Evolutionary conservation across 108 stramenopile genomes (phyloP).

Genomic region (Nitzschia palea): DNA sequence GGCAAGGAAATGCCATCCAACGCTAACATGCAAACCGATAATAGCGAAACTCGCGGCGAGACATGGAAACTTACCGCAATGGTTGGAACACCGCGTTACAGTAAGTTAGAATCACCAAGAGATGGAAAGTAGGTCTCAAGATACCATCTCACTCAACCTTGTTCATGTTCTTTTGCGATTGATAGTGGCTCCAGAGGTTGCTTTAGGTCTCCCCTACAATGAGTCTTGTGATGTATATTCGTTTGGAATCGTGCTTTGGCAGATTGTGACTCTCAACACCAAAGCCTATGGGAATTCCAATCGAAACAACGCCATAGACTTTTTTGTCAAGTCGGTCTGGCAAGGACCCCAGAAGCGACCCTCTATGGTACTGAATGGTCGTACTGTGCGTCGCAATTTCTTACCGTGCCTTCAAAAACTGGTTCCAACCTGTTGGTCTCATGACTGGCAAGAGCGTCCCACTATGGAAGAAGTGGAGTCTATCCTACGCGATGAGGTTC

Average conservation of each 20-base stretch:
- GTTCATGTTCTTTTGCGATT: too few species aligned
- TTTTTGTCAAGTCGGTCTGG: neutral
- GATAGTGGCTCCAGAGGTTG: constrained; percentile 54
- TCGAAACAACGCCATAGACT: neutral
- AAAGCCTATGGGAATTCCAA: neutral
- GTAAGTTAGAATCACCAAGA: too few species aligned
- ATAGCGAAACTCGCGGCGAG: neutral
- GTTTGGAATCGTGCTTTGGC: constrained; percentile 70
- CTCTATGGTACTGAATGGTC: neutral
- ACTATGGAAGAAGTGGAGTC: constrained; percentile 1
- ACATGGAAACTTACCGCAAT: neutral
- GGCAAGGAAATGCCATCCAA: constrained; percentile 16
- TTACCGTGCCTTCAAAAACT: neutral
- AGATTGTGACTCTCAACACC: constrained; percentile 51
- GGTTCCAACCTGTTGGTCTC: neutral
- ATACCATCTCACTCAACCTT: neutral
- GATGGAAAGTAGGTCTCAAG: too few species aligned
- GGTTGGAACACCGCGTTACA: constrained; percentile 15
- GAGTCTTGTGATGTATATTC: constrained; percentile 76
- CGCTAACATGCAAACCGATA: too few species aligned
- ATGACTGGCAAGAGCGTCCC: neutral
- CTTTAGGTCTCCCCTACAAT: constrained; percentile 67
- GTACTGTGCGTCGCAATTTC: neutral
- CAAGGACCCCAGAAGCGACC: neutral
- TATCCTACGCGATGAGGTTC: too few species aligned